Percentiles rank a stretch among this genome's conserved stretches.
Conservation (phyloP, 768 basidiomycete genomes). For the Tulasnella sp. region DNA sequence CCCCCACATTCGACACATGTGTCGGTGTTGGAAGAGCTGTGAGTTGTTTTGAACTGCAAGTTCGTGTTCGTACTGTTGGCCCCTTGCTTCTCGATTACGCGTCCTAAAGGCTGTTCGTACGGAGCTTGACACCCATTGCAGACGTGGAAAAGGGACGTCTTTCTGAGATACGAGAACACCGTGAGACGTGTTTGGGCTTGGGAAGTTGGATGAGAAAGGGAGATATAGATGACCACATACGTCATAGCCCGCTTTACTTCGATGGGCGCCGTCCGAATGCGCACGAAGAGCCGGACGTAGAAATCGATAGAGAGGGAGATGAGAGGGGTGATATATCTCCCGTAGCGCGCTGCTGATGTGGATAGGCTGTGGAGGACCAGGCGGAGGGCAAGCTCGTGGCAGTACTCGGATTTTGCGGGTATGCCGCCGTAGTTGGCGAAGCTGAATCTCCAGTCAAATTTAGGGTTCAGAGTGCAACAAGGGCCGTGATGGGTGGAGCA, state of each 20-base stretch:
- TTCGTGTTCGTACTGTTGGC: slow-evolving; percentile 47
- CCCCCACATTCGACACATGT: slow-evolving; percentile 77
- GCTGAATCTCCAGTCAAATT: too few species aligned
- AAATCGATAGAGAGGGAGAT: slow-evolving; percentile 93
- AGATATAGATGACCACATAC: too few species aligned
- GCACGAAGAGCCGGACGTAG: slow-evolving; percentile 86
- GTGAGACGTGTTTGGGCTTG: neutral
- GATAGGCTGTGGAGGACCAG: slow-evolving; percentile 81
- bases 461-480: neutral
- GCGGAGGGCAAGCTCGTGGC: slow-evolving; percentile 86
- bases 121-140: slow-evolving; percentile 76
- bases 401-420: slow-evolving; percentile 84
- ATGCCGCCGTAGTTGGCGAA: slow-evolving; percentile 93
- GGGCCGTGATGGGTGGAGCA: neutral
- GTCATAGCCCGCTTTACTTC: slow-evolving; percentile 75
- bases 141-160: slow-evolving; percentile 74
- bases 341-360: slow-evolving; percentile 82
- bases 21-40: slow-evolving; percentile 50
- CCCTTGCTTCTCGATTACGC: slow-evolving; percentile 48
- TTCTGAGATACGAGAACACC: slow-evolving; percentile 36
- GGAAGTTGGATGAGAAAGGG: slow-evolving; percentile 15
- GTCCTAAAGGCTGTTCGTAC: slow-evolving; percentile 79
- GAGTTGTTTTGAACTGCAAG: slow-evolving; percentile 55
- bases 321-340: slow-evolving; percentile 80
- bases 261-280: slow-evolving; percentile 56